These are phyloP conservation scores for Ophiostoma sp. DNA, from an alignment of 2,329 filamentous ascomycete genomes.

Conservation along the genomic window DNA sequence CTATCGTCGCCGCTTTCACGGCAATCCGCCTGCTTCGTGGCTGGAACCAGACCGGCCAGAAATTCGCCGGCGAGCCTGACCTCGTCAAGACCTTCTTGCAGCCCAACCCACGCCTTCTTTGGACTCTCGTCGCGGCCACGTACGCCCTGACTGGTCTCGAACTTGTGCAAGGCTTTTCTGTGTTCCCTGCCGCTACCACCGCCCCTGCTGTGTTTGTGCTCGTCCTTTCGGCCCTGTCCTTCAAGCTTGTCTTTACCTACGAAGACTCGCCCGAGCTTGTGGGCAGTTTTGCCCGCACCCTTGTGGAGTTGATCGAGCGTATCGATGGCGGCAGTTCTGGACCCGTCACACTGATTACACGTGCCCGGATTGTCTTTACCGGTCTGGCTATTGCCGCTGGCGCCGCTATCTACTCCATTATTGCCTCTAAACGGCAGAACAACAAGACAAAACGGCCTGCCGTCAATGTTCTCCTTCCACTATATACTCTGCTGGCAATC, in stretches of 20 bases:
- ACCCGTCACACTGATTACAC: slow-evolving; percentile 48
- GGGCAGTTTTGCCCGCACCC: slow-evolving; percentile 42
- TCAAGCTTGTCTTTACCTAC: slow-evolving; percentile 86
- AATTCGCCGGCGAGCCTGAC: slow-evolving; percentile 87
- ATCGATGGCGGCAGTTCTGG: slow-evolving; percentile 36
- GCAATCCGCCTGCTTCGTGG: slow-evolving; percentile 67
- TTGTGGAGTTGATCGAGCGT: slow-evolving; percentile 43
- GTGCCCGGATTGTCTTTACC: slow-evolving; percentile 53
- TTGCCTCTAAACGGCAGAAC: slow-evolving; percentile 27
- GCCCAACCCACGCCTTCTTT: slow-evolving; percentile 66
- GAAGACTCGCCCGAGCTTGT: slow-evolving; percentile 86
- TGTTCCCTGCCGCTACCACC: slow-evolving; percentile 45
- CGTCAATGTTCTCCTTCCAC: slow-evolving; percentile 59
- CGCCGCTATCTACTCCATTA: slow-evolving; percentile 44
- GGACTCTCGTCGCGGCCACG: slow-evolving; percentile 67
- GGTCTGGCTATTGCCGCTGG: slow-evolving; percentile 44
- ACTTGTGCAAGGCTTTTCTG: slow-evolving; percentile 45
- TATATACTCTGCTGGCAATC: slow-evolving; percentile 75
- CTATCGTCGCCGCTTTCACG: slow-evolving; percentile 52
- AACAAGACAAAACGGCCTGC: neutral
- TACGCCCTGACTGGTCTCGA: slow-evolving; percentile 63
- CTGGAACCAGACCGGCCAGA: slow-evolving; percentile 98
- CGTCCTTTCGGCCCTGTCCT: slow-evolving; percentile 63
- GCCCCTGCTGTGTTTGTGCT: slow-evolving; percentile 41
- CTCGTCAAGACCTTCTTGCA: slow-evolving; percentile 73